Base-by-base conservation (phyloP, 2,329 filamentous ascomycete species). In the Juglanconis oblonga region DNA sequence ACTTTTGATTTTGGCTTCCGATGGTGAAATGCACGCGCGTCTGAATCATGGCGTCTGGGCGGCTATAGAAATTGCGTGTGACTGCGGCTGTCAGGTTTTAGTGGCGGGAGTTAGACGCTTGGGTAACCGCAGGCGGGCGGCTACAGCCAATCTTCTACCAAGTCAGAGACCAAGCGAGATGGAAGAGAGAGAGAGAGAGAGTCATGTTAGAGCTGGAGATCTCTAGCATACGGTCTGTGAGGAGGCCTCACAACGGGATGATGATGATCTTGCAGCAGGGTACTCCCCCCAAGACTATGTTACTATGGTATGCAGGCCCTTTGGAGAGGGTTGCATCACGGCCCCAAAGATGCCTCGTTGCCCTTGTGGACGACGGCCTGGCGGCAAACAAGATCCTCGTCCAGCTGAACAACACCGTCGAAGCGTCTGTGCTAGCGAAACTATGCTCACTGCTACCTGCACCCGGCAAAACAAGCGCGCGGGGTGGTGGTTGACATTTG, bases 301-400 rank as follows among this genome's bases (percentile, higher is more conserved):
- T 5, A 42, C n/a, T 42, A 14, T 42, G 10, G 11, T 13, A 42
- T 42, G 38, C 38, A 9, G 10, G 38, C n/a, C 10, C 38, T 42
- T 13, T 14, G 11, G 5, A 42, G 3, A 14, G 35, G 44, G 44
- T 47, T 47, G 44, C 44, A 47, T 47, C 44, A n/a, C 44, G 38
- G 38, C 38, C n/a, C 38, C 38, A 13, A 17, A 17, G 44, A 17
- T 17, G 44, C n/a, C 17, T 11, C 17, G 13, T 24, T 47, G 13
- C 14, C 36, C 36, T 35, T 45, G 17, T 58, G 38, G 50, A 14
- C 14, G 36, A 29, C 38, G 38, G 48, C 49, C 55, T 24, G 52
- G 58, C 58, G 58, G 55, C 53, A 56, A 60, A 35, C 11, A 35
- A 47, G 32, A 52, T 36, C 58, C 52, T 42, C 58, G 58, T 52